phyloP scores from a whole-genome alignment of 768 basidiomycete species.

The Cystoderma amianthinum region DNA sequence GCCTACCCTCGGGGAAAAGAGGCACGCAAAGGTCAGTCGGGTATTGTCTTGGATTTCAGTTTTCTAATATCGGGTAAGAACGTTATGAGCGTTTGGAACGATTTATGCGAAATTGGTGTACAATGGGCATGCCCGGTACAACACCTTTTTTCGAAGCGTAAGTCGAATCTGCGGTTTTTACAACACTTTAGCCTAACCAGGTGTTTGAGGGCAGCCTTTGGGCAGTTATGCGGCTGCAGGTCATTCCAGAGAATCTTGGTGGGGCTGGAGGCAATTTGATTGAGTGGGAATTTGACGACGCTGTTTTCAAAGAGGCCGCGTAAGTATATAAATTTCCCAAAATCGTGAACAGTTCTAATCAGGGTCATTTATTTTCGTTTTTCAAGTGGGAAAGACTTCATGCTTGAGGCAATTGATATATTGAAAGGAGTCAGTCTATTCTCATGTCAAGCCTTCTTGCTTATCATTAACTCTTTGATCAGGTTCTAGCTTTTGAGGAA shows the following conservation, averaged over 20 bases:
- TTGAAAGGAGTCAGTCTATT: constrained; percentile 77
- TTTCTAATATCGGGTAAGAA: constrained; percentile 26
- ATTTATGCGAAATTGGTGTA: constrained; percentile 81
- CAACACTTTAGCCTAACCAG: no score
- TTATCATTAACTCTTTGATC: constrained; percentile 7
- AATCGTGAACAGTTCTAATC: constrained; percentile 9
- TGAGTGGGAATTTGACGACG: constrained; percentile 91
- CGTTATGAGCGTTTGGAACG: constrained; percentile 68
- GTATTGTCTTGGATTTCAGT: not conserved
- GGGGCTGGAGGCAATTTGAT: constrained; percentile 70
- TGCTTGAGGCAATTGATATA: constrained; percentile 84
- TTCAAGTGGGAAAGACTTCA: constrained; percentile 94
- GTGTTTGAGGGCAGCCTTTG: constrained; percentile 51
- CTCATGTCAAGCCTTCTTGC: constrained; percentile 9
- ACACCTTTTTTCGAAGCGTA: constrained; percentile 78
- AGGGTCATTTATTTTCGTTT: constrained; percentile 13
- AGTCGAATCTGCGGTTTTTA: constrained; percentile 15
- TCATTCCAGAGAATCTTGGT: constrained; percentile 72
- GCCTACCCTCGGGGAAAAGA: constrained; percentile 52
- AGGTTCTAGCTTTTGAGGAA: constrained; percentile 71
- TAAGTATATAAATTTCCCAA: constrained; percentile 42
- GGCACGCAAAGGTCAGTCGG: constrained; percentile 56
- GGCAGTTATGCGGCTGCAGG: constrained; percentile 77
- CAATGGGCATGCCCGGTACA: constrained; percentile 81
- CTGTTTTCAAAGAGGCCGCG: constrained; percentile 92